Percentiles rank a stretch among this genome's conserved stretches.
Evolutionary conservation across 257 asterid species (phyloP).

Genomic region (Ballota nigra): DNA sequence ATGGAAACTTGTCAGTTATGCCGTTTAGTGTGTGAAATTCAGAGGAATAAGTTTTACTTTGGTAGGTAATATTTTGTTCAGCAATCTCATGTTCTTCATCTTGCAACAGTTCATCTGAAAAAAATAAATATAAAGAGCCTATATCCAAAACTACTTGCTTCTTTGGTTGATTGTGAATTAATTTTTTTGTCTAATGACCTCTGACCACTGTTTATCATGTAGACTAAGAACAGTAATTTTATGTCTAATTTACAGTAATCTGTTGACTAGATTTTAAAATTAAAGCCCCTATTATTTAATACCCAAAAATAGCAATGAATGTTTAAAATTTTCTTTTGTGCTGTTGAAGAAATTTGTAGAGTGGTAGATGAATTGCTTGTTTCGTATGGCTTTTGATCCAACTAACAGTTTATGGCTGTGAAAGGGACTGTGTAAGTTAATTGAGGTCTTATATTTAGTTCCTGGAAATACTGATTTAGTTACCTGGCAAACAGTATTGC

Average conservation of each 20-base stretch:
- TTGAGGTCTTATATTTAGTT: neutral
- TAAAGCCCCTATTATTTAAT: neutral
- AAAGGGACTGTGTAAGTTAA: neutral
- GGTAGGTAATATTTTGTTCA: conserved; percentile 18
- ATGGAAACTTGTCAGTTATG: neutral
- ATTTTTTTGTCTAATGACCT: neutral
- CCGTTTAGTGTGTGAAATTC: neutral
- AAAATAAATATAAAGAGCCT: neutral
- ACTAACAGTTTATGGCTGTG: neutral
- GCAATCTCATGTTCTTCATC: conserved; percentile 15
- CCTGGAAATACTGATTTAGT: neutral
- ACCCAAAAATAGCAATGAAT: neutral
- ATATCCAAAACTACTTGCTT: neutral
- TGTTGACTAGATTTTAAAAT: neutral
- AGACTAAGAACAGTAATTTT: neutral
- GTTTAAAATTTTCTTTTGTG: neutral
- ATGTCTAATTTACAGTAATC: neutral
- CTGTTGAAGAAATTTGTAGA: neutral
- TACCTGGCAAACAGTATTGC: conserved; percentile 7
- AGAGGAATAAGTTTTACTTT: neutral
- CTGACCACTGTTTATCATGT: neutral
- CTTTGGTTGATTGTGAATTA: neutral
- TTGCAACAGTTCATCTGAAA: neutral
- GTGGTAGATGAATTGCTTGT: conserved; percentile 11
- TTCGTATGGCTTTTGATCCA: neutral